phyloP scores from a whole-genome alignment of 768 basidiomycete genomes.

The Hemileccinum impolitum region DNA sequence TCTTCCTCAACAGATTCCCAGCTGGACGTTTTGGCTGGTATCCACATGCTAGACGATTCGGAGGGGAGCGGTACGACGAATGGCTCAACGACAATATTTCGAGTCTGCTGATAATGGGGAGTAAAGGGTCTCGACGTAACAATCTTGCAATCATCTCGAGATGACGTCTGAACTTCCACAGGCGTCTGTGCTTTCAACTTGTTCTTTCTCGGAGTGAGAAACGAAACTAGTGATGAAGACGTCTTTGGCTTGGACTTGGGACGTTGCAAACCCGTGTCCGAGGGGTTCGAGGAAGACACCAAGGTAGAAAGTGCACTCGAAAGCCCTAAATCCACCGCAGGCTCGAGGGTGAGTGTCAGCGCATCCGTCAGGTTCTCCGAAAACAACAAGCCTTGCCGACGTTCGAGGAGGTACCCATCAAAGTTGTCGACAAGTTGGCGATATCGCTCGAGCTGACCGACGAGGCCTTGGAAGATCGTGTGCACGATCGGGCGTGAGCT shows the following conservation, averaged over 20 bases:
- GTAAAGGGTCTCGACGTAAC: conserved; percentile 75
- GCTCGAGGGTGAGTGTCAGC: conserved; percentile 66
- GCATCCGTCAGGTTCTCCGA: conserved; percentile 92
- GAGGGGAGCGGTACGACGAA: conserved; percentile 57
- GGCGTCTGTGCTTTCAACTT: conserved; percentile 36
- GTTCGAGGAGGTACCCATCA: conserved; percentile 79
- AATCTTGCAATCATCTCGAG: conserved; percentile 39
- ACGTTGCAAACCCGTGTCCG: conserved; percentile 33
- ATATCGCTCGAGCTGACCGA: conserved; percentile 79
- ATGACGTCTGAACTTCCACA: conserved; percentile 45
- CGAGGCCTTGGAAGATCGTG: conserved; percentile 75
- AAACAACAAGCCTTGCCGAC: conserved; percentile 86
- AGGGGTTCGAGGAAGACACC: conserved; percentile 24
- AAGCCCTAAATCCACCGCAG: conserved; percentile 44
- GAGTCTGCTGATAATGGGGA: conserved; percentile 79
- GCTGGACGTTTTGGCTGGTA: conserved; percentile 44
- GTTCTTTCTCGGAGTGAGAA: conserved; percentile 74
- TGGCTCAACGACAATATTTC: conserved; percentile 66
- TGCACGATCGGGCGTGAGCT: conserved; percentile 75
- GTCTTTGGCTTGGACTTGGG: conserved; percentile 51
- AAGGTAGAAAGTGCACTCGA: conserved; percentile 16
- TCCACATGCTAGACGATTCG: conserved; percentile 57
- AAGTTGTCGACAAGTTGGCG: conserved; percentile 72
- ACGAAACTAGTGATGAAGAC: conserved; percentile 70
- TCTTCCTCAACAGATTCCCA: conserved; percentile 70